A percentile compares a stretch with the other conserved stretches of the same genome.
Conservation (phyloP, 306 rosid genomes). For the Quillaja saponaria region DNA sequence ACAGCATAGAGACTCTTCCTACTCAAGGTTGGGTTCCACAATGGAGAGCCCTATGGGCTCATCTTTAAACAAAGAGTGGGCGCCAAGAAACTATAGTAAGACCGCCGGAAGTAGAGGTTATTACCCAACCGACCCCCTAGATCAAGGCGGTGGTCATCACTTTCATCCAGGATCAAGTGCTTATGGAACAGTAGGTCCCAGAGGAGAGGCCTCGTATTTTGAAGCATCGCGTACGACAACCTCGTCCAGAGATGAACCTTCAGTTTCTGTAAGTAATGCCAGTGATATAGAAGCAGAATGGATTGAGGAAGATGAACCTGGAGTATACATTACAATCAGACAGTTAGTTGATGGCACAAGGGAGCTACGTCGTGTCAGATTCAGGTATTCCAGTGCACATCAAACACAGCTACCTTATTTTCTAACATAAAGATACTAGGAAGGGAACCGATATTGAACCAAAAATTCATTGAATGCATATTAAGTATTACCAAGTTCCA, state of each 20-base stretch:
- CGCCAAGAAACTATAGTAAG: conserved; percentile 50
- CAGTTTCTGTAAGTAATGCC: conserved; percentile 67
- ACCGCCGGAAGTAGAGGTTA: conserved; percentile 51
- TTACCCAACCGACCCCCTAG: conserved; percentile 47
- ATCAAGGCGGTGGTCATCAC: conserved; percentile 47
- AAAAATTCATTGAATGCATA: conserved; percentile 4
- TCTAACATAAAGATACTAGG: not conserved
- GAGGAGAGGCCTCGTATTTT: conserved; percentile 38
- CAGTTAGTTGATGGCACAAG: conserved; percentile 74
- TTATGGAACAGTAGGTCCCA: conserved; percentile 25
- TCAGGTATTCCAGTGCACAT: conserved; percentile 59
- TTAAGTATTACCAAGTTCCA: not conserved
- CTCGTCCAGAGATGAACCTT: conserved; percentile 72
- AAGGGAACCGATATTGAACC: not conserved
- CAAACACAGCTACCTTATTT: conserved; percentile 3
- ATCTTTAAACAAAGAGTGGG: conserved; percentile 43
- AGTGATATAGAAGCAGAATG: conserved; percentile 78
- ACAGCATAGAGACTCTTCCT: conserved; percentile 59
- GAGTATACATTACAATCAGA: conserved; percentile 78
- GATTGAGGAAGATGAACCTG: conserved; percentile 89
- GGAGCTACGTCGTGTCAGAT: conserved; percentile 86
- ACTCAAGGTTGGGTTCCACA: conserved; percentile 52
- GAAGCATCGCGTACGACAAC: conserved; percentile 84
- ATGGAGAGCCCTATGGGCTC: conserved; percentile 62
- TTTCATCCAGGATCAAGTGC: conserved; percentile 40